Base-by-base conservation (phyloP, 2,329 filamentous ascomycete species). In the Xylaria sp. region DNA sequence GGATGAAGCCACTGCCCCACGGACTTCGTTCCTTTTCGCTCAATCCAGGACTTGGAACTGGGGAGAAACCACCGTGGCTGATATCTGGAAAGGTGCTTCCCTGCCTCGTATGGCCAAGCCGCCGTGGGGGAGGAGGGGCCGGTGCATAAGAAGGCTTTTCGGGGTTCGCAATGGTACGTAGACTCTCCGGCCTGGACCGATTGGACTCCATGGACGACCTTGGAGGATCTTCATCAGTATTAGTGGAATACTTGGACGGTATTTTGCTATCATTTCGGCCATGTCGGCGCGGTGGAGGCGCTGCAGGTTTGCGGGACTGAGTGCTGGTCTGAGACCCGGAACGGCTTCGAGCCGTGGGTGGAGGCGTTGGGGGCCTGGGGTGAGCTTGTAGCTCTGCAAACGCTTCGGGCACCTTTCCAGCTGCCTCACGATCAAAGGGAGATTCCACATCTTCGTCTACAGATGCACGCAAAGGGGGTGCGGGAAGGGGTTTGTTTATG, bases 401-500 rank as follows among this genome's bases (percentile, higher is more conserved):
- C 73, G 75, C 65, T 54, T 86, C 85, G 4, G 84, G 84, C 5
- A 82, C 73, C 70, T 85, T 87, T 38, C 84, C 85, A 17, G 82
- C 84, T 39, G 84, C 80, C 73, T 87, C 85, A 45, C 79, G 82
- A 68, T 87, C 85, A 66, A 87, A 86, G 22, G 85, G 78, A 39
- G 84, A 85, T 65, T 87, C 84, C 22, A 77, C 72, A 39, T 81
- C 82, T 56, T 86, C 83, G 27, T 85, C 82, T n/a, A 77, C 73
- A 68, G 79, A 82, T 42, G 80, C 81, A 39, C 82, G 81, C 11
- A 75, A 72, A 1, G 86, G 86, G 3, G 85, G 81, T 0, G 84
- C 83, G 1, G 90, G 88, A 13, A 90, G 81, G 3, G 89, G 87
- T 72, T 90, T 91, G 76, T 89, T 88, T 31, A 86, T 76, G 70